Conservation (phyloP, 1,284 basidiomycete species). For the Pisolithus thermaeus region DNA sequence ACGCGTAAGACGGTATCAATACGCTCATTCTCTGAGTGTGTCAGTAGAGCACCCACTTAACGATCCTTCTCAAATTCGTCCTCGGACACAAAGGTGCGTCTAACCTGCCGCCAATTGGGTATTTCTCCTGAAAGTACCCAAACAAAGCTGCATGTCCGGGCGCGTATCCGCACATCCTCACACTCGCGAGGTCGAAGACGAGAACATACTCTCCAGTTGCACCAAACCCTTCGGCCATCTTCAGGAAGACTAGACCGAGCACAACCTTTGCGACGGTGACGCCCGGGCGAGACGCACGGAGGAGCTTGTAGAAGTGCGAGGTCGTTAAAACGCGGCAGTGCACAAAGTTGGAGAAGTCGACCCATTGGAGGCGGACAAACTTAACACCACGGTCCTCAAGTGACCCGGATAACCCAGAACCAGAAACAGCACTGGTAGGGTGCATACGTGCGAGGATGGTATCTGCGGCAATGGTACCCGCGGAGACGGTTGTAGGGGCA, state of each 20-base stretch:
- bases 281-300: constrained; percentile 42
- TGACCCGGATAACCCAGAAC: neutral
- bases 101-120: constrained; percentile 29
- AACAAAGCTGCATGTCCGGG: constrained; percentile 53
- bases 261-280: constrained; percentile 39
- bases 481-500: neutral
- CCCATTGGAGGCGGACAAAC: constrained; percentile 55
- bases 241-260: constrained; percentile 42
- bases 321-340: too few species aligned
- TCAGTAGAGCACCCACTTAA: constrained; percentile 37
- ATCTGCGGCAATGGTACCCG: neutral
- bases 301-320: constrained; percentile 47
- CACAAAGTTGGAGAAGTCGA: too few species aligned
- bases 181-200: too few species aligned
- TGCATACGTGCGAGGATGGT: too few species aligned
- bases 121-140: constrained; percentile 61
- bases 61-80: constrained; percentile 43
- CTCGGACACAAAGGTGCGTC: constrained; percentile 51
- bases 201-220: constrained; percentile 50
- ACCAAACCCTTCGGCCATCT: constrained; percentile 33
- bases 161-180: constrained; percentile 48
- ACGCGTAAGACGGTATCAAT: neutral
- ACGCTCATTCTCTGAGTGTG: neutral
- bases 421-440: too few species aligned
- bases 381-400: constrained; percentile 6